Conservation (phyloP, 2,329 filamentous ascomycete species). For the Atkinsonella texensis region DNA sequence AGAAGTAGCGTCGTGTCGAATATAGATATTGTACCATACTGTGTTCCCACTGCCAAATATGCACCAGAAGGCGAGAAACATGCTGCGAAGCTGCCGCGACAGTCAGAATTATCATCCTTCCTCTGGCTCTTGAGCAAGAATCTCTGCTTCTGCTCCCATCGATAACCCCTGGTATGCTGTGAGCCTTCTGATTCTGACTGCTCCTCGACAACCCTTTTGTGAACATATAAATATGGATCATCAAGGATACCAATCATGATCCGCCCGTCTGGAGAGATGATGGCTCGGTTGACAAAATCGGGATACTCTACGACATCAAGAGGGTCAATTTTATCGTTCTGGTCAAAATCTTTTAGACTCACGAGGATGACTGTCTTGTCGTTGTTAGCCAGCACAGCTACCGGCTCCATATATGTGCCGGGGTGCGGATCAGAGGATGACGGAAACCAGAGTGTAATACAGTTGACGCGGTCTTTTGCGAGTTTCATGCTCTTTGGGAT, state of each 20-base stretch:
- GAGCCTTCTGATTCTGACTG: conserved; percentile 12
- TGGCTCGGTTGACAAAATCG: conserved; percentile 82
- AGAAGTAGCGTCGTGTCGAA: conserved; percentile 47
- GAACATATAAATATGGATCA: conserved; percentile 76
- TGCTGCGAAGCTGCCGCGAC: conserved; percentile 62
- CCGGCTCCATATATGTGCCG: conserved; percentile 34
- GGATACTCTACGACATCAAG: conserved; percentile 63
- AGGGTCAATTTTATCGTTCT: conserved; percentile 35
- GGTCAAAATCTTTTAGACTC: conserved; percentile 50
- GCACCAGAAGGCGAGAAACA: conserved; percentile 63
- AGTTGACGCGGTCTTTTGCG: conserved; percentile 52
- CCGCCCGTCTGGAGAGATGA: conserved; percentile 81
- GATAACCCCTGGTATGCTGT: conserved; percentile 20
- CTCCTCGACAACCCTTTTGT: conserved; percentile 40
- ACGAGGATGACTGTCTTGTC: conserved; percentile 83
- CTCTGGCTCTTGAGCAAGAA: conserved; percentile 47
- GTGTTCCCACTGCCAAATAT: conserved; percentile 65
- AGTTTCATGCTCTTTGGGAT: conserved; percentile 40
- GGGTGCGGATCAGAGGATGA: conserved; percentile 20
- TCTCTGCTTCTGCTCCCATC: conserved; percentile 39
- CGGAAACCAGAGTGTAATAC: conserved; percentile 52
- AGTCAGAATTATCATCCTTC: conserved; percentile 40
- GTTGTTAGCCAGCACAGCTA: conserved; percentile 80
- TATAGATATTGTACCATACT: conserved; percentile 68
- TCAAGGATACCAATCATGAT: conserved; percentile 78